phyloP scores from a whole-genome alignment of 805 yeast genomes.

The Candida jianshihensis region DNA sequence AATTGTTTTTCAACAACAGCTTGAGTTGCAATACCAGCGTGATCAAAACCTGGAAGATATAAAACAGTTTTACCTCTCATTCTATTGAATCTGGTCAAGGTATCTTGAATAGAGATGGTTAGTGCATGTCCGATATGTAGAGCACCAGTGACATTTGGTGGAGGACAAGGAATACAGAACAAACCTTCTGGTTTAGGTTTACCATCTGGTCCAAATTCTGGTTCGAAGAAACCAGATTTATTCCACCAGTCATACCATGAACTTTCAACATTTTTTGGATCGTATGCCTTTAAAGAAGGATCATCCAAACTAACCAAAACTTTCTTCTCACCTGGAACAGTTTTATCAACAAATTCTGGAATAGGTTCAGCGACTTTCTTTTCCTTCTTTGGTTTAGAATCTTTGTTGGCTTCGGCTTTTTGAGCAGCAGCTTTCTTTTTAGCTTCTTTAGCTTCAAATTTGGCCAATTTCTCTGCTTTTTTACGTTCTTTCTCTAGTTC shows the following conservation, averaged over 20 bases:
- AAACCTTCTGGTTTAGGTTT: conserved; percentile 71
- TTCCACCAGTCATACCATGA: conserved; percentile 99
- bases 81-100: conserved; percentile 88
- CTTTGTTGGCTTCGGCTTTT: conserved; percentile 28
- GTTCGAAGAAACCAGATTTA: conserved; percentile 79
- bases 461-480: conserved; percentile 82
- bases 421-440: conserved; percentile 55
- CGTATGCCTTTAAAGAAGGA: conserved; percentile 89
- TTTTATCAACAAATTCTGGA: conserved; percentile 82
- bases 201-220: conserved; percentile 74
- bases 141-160: conserved; percentile 98
- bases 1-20: conserved; percentile 95
- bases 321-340: conserved; percentile 89
- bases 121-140: conserved; percentile 97
- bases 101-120: conserved; percentile 90
- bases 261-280: conserved; percentile 87
- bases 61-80: conserved; percentile 95
- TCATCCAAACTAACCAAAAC: conserved; percentile 80
- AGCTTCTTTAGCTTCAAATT: conserved; percentile 77
- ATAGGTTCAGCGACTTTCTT: conserved; percentile 65
- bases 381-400: conserved; percentile 56
- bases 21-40: conserved; percentile 98
- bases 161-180: conserved; percentile 95
- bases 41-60: conserved; percentile 95
- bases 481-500: conserved; percentile 82